phyloP scores from a whole-genome alignment of 208 protist genomes.

The Acanthamoeba culbertsoni region DNA sequence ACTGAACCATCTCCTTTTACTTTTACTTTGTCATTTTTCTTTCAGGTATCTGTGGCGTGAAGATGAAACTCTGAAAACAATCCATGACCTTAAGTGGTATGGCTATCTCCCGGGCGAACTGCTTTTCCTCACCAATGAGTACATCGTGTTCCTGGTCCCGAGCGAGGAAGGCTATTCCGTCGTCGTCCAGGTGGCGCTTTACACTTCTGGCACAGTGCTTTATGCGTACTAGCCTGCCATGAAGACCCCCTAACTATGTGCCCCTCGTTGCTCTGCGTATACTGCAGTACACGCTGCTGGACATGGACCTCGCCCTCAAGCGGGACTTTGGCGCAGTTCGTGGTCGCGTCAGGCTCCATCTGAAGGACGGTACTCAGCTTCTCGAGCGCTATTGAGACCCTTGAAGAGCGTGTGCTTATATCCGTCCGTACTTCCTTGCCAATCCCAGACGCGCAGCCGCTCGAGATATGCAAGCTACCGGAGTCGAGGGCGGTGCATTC shows the following conservation, averaged over 20 bases:
- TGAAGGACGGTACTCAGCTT: not conserved
- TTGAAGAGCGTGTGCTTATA: not conserved
- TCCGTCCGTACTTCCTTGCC: no score
- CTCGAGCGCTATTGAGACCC: not conserved
- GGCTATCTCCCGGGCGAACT: not conserved
- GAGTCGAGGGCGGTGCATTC: not conserved
- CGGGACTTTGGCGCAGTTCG: not conserved
- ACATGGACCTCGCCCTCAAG: not conserved
- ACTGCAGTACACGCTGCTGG: not conserved
- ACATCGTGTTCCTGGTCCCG: not conserved
- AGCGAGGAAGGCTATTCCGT: not conserved
- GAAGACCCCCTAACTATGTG: not conserved
- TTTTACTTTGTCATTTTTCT: not conserved
- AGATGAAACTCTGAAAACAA: not conserved
- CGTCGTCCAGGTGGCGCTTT: not conserved
- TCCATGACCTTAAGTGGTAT: constrained; percentile 29
- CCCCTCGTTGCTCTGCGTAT: not conserved
- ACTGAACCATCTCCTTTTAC: not conserved
- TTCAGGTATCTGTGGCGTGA: constrained; percentile 11
- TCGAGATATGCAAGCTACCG: not conserved
- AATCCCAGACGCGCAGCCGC: not conserved
- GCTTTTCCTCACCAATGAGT: constrained; percentile 29
- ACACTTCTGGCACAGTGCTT: not conserved
- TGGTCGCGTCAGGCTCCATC: not conserved
- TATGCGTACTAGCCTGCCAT: not conserved